Evolutionary conservation across 768 basidiomycete genomes (phyloP).

Genomic region (Leccinellum albellum): DNA sequence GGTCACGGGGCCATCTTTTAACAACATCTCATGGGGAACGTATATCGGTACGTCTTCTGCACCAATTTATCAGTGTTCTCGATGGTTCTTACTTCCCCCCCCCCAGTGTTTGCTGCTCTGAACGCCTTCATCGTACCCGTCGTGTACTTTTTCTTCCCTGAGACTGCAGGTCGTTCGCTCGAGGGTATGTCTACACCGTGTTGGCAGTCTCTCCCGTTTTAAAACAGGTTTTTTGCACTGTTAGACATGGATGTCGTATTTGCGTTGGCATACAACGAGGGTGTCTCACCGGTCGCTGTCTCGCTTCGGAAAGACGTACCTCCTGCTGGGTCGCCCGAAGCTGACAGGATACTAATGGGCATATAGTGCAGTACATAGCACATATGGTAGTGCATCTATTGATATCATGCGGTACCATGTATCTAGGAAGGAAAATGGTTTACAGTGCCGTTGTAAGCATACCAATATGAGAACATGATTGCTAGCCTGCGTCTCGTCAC

Average conservation of each 20-base stretch:
- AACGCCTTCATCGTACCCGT: conserved; percentile 55
- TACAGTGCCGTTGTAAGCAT: too few species aligned
- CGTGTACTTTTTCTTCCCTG: conserved; percentile 60
- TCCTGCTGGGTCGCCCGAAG: conserved; percentile 41
- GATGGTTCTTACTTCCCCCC: neutral
- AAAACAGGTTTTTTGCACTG: neutral
- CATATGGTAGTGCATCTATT: neutral
- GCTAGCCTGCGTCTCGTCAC: too few species aligned
- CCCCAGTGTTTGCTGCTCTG: conserved; percentile 48
- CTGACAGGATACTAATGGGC: conserved; percentile 37
- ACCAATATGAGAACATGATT: too few species aligned
- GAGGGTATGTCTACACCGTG: conserved; percentile 36
- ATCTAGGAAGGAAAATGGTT: too few species aligned
- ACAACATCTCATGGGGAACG: conserved; percentile 55
- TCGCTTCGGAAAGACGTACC: conserved; percentile 44
- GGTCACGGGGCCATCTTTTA: conserved; percentile 58
- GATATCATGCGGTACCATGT: neutral
- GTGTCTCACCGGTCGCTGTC: conserved; percentile 41
- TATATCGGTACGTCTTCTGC: conserved; percentile 44
- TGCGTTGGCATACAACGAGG: conserved; percentile 42
- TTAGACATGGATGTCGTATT: conserved; percentile 47
- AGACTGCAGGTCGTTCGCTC: conserved; percentile 56
- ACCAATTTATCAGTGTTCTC: neutral
- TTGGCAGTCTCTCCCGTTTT: neutral
- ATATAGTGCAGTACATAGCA: neutral